A percentile compares a stretch with the other conserved stretches of the same genome.
These are phyloP conservation scores for Leucocoprinus leucothites DNA, from an alignment of 768 basidiomycete species.

Conservation along the genomic window DNA sequence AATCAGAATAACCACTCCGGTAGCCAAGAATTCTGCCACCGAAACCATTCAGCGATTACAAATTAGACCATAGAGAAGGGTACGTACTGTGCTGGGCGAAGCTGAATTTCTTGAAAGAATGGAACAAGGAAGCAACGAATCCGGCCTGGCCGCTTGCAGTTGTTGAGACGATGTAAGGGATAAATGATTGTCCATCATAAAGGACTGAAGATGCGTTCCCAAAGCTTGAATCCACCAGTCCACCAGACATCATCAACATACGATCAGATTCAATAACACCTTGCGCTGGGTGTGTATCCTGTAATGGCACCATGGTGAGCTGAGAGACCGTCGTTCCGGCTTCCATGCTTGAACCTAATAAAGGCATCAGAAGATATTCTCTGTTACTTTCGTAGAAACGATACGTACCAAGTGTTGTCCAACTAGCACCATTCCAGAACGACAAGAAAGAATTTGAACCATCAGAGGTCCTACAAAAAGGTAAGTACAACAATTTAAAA, in stretches of 20 bases:
- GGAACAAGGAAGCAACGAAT: constrained; percentile 75
- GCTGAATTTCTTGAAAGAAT: constrained; percentile 74
- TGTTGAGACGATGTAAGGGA: constrained; percentile 78
- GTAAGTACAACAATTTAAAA: neutral
- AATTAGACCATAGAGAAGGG: constrained; percentile 7
- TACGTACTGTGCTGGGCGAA: constrained; percentile 68
- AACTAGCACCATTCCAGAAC: constrained; percentile 81
- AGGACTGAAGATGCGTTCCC: constrained; percentile 84
- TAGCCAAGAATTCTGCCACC: constrained; percentile 75
- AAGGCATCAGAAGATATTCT: constrained; percentile 1
- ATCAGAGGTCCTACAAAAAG: constrained; percentile 43
- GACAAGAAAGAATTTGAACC: constrained; percentile 68
- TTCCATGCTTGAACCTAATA: constrained; percentile 51
- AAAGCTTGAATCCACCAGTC: constrained; percentile 60
- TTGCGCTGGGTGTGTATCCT: constrained; percentile 67
- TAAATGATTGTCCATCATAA: constrained; percentile 79
- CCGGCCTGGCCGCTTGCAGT: constrained; percentile 67
- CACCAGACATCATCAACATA: constrained; percentile 86
- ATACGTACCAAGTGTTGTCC: constrained; percentile 62
- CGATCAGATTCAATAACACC: constrained; percentile 79
- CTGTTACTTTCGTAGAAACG: constrained; percentile 3
- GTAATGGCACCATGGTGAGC: constrained; percentile 87
- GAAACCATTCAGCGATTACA: constrained; percentile 12
- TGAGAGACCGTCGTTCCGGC: constrained; percentile 70
- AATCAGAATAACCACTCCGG: constrained; percentile 92